Evolutionary conservation across 2,329 filamentous ascomycete species (phyloP).

Genomic region (Tolypocladium capitatum): DNA sequence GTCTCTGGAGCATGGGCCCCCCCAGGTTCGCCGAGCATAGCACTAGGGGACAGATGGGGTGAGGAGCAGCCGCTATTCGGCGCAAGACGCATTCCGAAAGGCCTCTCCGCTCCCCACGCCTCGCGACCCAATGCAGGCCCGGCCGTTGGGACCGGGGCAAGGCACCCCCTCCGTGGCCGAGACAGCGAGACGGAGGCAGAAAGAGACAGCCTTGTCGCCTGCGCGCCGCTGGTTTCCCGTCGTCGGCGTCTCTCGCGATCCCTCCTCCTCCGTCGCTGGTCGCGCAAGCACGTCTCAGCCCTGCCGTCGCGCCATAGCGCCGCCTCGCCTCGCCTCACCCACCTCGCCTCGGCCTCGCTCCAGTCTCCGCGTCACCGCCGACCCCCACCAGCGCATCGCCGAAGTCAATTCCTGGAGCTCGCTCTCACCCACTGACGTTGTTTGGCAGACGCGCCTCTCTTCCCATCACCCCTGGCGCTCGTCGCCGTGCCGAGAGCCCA

Average conservation of each 20-base stretch:
- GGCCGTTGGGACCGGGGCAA: neutral
- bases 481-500: neutral
- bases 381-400: conserved; percentile 6
- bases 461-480: neutral
- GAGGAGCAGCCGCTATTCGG: neutral
- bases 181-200: no score
- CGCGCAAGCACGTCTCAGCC: neutral
- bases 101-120: neutral
- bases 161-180: neutral
- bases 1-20: neutral
- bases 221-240: neutral
- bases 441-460: conserved; percentile 3
- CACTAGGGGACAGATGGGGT: neutral
- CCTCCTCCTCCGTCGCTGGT: neutral
- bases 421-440: conserved; percentile 5
- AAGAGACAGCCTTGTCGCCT: neutral
- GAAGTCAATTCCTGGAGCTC: conserved; percentile 4
- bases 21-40: neutral
- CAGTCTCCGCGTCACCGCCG: neutral
- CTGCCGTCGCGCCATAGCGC: neutral
- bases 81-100: neutral
- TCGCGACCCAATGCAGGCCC: neutral
- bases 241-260: neutral
- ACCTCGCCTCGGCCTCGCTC: no score
- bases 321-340: neutral